Base-by-base conservation (phyloP, 1,284 basidiomycete species). In the Boletus calvinii region DNA sequence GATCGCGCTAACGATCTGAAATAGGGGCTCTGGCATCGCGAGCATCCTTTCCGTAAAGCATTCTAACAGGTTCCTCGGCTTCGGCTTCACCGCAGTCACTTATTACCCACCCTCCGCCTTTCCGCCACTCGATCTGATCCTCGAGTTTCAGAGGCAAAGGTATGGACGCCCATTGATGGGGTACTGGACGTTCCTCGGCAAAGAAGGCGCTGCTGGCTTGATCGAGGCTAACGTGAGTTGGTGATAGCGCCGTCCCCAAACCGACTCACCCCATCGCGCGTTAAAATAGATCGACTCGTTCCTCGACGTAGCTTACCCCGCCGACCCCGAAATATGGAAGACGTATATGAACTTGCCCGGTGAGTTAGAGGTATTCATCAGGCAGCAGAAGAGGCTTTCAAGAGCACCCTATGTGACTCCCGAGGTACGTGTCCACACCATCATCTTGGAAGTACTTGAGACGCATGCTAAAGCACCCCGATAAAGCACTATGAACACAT, bases 151-250 rank as follows among this genome's bases (percentile, higher is more conserved):
- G 31, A 65, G 46, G 36, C 65, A 58, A 40, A 35, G 7, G 17
- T 68, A 35, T 69, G 76, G 40, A 58, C 68, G 57, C 58, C 74
- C 45, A 2, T 59, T 50, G 60, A 54, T 56, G 41, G 77, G 75
- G 11, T 79, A 79, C 55, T 74, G 72, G 75, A 59, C 58, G 38
- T 74, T 73, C 50, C 62, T 76, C 43, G 48, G 50, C 15, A 50
- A 54, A 37, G 64, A 66, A 2, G 65, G 62, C 6, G 67, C 69
- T 1, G 65, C 62, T 3, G 44, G 50, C 22, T 10, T 66, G 26
- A 65, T 72, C 39, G 67, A 70, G 49, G 53, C 65, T 6, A 65
- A 73, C 26, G 70, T 71, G 41, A 45, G 59, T 54, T 43, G n/a
- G 17, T 12, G 18, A 26, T 17, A 9, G 3, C 9, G 8, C 29